phyloP scores from a whole-genome alignment of 2,329 filamentous ascomycete genomes.

The Cytospora mali region DNA sequence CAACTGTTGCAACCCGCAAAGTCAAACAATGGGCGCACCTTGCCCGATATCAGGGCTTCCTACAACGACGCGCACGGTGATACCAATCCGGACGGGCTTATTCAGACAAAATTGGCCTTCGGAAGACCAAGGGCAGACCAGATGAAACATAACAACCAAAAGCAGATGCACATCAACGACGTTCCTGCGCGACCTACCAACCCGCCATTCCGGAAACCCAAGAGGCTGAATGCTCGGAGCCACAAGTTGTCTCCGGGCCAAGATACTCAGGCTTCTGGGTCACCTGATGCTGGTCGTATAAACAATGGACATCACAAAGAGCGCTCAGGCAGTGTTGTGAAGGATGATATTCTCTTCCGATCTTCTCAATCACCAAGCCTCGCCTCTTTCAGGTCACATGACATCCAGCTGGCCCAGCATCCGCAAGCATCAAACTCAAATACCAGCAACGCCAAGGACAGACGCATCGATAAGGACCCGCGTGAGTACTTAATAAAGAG shows the following conservation, averaged over 20 bases:
- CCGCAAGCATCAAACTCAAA: background rate
- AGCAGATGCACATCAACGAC: slow-evolving; percentile 12
- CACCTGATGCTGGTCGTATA: background rate
- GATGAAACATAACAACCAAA: slow-evolving; percentile 1
- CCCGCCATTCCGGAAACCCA: slow-evolving; percentile 22
- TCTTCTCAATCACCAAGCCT: background rate
- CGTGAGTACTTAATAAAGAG: slow-evolving; percentile 30
- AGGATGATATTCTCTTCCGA: background rate
- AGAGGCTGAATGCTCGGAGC: slow-evolving; percentile 14
- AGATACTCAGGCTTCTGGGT: background rate
- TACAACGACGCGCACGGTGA: background rate
- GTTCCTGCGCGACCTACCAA: slow-evolving; percentile 4
- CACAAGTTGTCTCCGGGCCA: background rate
- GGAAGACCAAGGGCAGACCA: background rate
- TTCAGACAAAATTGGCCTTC: slow-evolving; percentile 8
- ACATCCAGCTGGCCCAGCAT: background rate
- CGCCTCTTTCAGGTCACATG: background rate
- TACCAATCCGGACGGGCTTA: slow-evolving; percentile 2
- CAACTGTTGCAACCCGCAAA: background rate
- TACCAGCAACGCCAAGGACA: background rate
- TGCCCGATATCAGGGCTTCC: slow-evolving; percentile 7
- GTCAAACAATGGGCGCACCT: background rate
- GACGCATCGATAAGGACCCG: slow-evolving; percentile 18
- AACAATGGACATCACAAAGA: background rate
- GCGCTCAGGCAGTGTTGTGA: background rate